Evolutionary conservation across 129 eudicot genomes (phyloP).

Genomic region (Gnaphalium uliginosum): DNA sequence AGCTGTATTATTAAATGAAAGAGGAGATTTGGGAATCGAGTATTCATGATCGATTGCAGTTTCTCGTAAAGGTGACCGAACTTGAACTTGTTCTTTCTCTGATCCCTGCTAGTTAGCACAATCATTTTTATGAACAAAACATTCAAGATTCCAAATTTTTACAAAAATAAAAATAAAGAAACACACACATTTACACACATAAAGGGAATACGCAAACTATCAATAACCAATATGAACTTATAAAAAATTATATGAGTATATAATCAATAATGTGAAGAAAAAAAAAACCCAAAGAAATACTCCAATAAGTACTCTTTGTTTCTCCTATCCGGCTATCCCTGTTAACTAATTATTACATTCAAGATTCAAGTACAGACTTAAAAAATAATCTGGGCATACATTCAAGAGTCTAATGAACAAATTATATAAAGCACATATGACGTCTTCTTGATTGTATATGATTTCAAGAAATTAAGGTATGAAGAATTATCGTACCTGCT

Average conservation of each 20-base stretch:
- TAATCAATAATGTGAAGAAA: constrained; percentile 10
- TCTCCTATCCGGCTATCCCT: not conserved
- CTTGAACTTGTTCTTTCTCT: constrained; percentile 38
- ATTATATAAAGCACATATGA: not conserved
- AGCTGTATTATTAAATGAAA: constrained; percentile 44
- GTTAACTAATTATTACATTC: not conserved
- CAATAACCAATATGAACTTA: not conserved
- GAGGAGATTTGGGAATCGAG: constrained; percentile 66
- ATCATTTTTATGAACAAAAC: constrained; percentile 24
- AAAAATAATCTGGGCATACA: not conserved
- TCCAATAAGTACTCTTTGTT: not conserved
- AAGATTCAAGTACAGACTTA: constrained; percentile 13
- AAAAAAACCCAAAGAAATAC: not conserved
- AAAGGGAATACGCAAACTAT: not conserved
- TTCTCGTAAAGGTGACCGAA: constrained; percentile 67
- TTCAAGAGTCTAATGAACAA: not conserved
- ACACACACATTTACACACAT: not conserved
- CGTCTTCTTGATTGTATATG: not conserved
- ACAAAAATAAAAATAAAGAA: too few species aligned
- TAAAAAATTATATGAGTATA: constrained; percentile 7
- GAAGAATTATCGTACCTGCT: constrained; percentile 51
- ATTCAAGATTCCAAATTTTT: not conserved
- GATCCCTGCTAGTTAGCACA: constrained; percentile 50
- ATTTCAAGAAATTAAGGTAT: not conserved
- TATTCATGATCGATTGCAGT: constrained; percentile 45